Evolutionary conservation across 129 eudicot species (phyloP), one percentile per base, ranked within the genome.

Genomic region (Mikania micrantha): DNA sequence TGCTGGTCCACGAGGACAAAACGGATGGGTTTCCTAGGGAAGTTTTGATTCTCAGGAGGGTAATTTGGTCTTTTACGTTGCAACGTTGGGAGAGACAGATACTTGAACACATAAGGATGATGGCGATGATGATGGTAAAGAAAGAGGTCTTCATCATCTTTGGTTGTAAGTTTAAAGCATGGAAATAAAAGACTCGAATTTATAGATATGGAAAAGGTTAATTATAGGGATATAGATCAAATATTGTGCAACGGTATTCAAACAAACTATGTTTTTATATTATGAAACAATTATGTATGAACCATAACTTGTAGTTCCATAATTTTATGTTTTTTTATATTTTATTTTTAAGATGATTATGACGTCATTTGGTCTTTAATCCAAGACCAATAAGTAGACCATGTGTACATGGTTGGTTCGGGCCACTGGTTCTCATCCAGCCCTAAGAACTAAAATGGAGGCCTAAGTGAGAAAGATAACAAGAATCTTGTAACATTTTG

Each of bases 61-160:
- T 40, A 60, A 60, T 81, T 67, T 76, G 65, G 85, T 81, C 82
- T 57, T 81, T 64, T 53, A 32, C 34, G 50, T 81, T 77, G 82
- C 85, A 81, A 2, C 74, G 78, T 52, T 72, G 81, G 56, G 85
- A 67, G 35, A 73, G 71, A 49, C 76, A 24, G 28, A 75, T 47
- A 19, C 62, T 65, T 47, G 54, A 44, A 21, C 67, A 65, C 50
- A 72, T 67, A 56, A 78, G 27, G 52, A 21, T 15, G n/a, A 72
- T 10, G 69, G 62, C 7, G 60, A 36, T 12, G 47, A 25, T 16
- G 60, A 41, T 13, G 54, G 65, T 52, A 57, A 68, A 59, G 70
- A 75, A 48, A 34, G 70, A 47, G 50, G 70, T 60, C 80, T 60
- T 75, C 80, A 75, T 75, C 12, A 75, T 75, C 12, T 44, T 75